phyloP scores from a whole-genome alignment of 1,284 basidiomycete genomes.

The Erythrobasidium hasegawianum region DNA sequence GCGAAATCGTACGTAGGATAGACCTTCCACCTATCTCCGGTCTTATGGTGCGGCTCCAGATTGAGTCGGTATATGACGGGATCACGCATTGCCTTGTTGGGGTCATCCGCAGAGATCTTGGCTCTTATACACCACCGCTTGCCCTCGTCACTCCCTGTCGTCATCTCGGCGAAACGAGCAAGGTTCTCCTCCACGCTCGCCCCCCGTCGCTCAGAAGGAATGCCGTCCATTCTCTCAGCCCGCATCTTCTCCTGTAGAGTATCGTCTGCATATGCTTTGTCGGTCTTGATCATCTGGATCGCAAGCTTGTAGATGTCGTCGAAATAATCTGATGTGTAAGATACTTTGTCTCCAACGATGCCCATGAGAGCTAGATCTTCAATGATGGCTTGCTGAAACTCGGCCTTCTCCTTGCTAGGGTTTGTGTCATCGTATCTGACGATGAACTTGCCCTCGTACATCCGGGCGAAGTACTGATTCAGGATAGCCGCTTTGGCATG shows the following conservation, averaged over 20 bases:
- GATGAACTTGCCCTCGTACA: conserved; percentile 95
- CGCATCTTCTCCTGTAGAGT: conserved; percentile 91
- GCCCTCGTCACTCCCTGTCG: conserved; percentile 72
- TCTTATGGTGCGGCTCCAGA: conserved; percentile 81
- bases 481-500: conserved; percentile 92
- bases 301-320: conserved; percentile 78
- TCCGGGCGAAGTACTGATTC: conserved; percentile 92
- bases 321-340: conserved; percentile 97
- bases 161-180: conserved; percentile 85
- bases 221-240: conserved; percentile 80
- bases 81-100: conserved; percentile 94
- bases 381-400: conserved; percentile 89
- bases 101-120: conserved; percentile 89
- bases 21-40: conserved; percentile 93
- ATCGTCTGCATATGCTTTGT: conserved; percentile 92
- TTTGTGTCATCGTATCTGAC: conserved; percentile 99
- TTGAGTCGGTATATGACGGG: conserved; percentile 98
- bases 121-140: conserved; percentile 90
- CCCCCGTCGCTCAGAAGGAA: conserved; percentile 80
- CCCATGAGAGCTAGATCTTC: conserved; percentile 84
- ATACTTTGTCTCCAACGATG: conserved; percentile 73
- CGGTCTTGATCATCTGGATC: conserved; percentile 75
- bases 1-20: conserved; percentile 99
- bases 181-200: conserved; percentile 80
- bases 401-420: conserved; percentile 90